phyloP scores from a whole-genome alignment of 2,329 filamentous ascomycete genomes.

The Aspergillus floridensis region DNA sequence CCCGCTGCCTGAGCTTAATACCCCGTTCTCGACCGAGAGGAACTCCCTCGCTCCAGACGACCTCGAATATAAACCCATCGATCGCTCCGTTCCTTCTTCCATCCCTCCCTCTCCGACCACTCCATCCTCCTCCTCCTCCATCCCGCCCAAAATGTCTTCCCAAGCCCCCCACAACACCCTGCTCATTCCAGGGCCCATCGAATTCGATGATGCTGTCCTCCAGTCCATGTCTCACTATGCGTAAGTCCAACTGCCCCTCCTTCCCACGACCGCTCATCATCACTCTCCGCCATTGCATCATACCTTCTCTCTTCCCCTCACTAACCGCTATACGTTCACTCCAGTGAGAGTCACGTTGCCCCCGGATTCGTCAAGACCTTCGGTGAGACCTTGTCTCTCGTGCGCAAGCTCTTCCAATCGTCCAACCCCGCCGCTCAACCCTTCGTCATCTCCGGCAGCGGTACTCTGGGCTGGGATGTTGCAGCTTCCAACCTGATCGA shows the following conservation, averaged over 20 bases:
- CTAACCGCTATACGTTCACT: background rate
- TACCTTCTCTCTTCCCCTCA: background rate
- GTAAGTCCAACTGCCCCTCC: slow-evolving; percentile 25
- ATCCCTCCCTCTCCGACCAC: slow-evolving; percentile 13
- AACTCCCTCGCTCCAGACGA: slow-evolving; percentile 53
- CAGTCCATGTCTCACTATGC: slow-evolving; percentile 91
- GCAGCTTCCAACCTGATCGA: slow-evolving; percentile 92
- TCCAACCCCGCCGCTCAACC: slow-evolving; percentile 79
- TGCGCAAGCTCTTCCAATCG: slow-evolving; percentile 93
- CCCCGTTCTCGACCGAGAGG: slow-evolving; percentile 62
- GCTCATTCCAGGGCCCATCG: slow-evolving; percentile 95
- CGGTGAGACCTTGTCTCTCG: slow-evolving; percentile 80
- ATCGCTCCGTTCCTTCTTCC: slow-evolving; percentile 29
- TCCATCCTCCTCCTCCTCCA: slow-evolving; percentile 4
- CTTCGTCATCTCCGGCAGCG: slow-evolving; percentile 89
- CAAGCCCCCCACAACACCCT: slow-evolving; percentile 67
- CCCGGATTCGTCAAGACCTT: slow-evolving; percentile 86
- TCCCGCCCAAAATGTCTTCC: slow-evolving; percentile 51
- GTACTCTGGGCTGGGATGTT: slow-evolving; percentile 94
- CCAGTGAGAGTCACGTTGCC: slow-evolving; percentile 89
- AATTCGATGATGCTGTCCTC: slow-evolving; percentile 96
- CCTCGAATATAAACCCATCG: slow-evolving; percentile 49
- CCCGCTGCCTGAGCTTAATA: slow-evolving; percentile 59
- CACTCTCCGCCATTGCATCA: background rate
- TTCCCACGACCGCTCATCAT: slow-evolving; percentile 8